phyloP scores from a whole-genome alignment of 2,329 filamentous ascomycete genomes.

The Diplodia sapinea region DNA sequence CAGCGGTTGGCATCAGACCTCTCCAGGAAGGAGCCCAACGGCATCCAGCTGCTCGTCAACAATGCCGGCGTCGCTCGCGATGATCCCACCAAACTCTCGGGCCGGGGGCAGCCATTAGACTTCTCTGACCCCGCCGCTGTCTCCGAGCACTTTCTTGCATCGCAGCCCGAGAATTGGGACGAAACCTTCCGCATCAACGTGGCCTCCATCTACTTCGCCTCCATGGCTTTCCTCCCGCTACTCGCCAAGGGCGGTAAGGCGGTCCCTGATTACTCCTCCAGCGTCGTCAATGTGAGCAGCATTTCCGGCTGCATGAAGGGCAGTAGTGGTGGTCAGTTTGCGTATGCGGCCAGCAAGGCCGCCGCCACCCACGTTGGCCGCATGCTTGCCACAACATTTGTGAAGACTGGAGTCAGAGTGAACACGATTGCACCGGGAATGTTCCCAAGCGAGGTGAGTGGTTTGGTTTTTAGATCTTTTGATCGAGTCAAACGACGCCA shows the following conservation, averaged over 20 bases:
- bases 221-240: conserved; percentile 61
- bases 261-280: conserved; percentile 56
- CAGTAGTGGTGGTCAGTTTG: conserved; percentile 57
- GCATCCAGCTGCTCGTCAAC: conserved; percentile 62
- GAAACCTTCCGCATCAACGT: conserved; percentile 61
- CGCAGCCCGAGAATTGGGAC: conserved; percentile 54
- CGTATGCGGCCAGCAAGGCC: conserved; percentile 60
- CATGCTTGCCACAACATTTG: conserved; percentile 55
- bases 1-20: conserved; percentile 51
- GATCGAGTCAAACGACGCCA: not conserved
- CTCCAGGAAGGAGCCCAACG: conserved; percentile 55
- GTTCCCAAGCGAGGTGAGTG: conserved; percentile 47
- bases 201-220: conserved; percentile 58
- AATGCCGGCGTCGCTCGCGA: conserved; percentile 61
- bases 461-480: conserved; percentile 9
- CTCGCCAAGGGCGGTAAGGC: conserved; percentile 56
- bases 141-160: conserved; percentile 58
- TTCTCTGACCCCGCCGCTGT: conserved; percentile 55
- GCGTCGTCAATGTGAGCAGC: conserved; percentile 61
- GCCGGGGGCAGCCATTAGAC: conserved; percentile 54
- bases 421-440: conserved; percentile 54
- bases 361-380: conserved; percentile 53
- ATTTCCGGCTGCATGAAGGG: conserved; percentile 60
- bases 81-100: conserved; percentile 57
- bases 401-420: conserved; percentile 51